Evolutionary conservation across 805 yeast species (phyloP), one percentile per base, ranked within the genome.

Genomic region (Cyberlindnera bimundalis): DNA sequence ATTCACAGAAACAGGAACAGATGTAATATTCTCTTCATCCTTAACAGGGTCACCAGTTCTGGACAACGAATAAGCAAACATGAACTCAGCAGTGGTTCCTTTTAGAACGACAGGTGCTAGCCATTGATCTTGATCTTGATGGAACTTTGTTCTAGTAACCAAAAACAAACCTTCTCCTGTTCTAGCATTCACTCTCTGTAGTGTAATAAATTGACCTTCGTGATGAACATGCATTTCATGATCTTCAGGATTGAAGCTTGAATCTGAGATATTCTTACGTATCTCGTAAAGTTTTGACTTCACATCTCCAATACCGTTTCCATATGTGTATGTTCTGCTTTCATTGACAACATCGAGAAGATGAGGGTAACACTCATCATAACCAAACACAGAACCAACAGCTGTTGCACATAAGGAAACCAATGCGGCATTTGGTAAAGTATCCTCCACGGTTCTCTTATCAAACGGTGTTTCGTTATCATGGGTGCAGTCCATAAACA

Each of bases 401-500:
- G 97, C 96, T 39, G 95, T 85, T 1, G 95, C 79, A 55, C 98
- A 90, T 59, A 91, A 76, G 0, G 97, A 82, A 4, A 93, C 97
- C 38, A 91, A 69, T 0, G 96, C 99, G 3, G 97, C 97, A 55
- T 84, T 91, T 9, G 97, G 95, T 31, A 91, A 70, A 0, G 98
- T 90, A 56, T 91, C 99, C 58, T 90, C 96, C 2, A 87, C 83
- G 0, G 96, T 89, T 59, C 98, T 78, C 64, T 84, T 88, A 52
- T 91, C 95, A 31, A 72, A 74, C 2, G 97, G 96, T 16, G 80
- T 82, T 64, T 89, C 93, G 58, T 91, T 91, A 61, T 91, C 99
- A 61, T 91, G 99, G 2, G 98, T 90, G 56, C 97, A 91, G 58
- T 93, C 98, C 97, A 93, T 91, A 53, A 91, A 84, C 52, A 93